phyloP scores from a whole-genome alignment of 1,284 basidiomycete genomes.

The Trichosporon inkin region DNA sequence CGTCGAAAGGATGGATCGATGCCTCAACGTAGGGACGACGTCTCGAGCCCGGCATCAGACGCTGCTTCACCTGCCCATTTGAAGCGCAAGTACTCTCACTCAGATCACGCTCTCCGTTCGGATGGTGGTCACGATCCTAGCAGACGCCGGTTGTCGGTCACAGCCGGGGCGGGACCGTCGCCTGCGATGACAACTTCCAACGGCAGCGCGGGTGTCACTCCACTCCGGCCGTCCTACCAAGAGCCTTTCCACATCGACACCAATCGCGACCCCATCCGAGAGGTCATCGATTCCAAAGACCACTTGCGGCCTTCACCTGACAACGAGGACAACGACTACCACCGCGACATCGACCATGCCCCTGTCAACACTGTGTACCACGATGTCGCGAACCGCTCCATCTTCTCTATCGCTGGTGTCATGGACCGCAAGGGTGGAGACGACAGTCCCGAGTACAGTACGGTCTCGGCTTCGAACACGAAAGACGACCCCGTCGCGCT shows the following conservation, averaged over 20 bases:
- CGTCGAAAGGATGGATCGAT: conserved; percentile 15
- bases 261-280: background rate
- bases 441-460: background rate
- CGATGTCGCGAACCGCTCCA: conserved; percentile 22
- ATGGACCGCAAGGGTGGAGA: conserved; percentile 18
- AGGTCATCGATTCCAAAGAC: conserved; percentile 5
- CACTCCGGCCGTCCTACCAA: background rate
- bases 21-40: background rate
- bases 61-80: background rate
- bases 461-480: background rate
- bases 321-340: background rate
- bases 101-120: background rate
- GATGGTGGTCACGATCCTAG: background rate
- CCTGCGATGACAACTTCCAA: background rate
- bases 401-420: conserved; percentile 25
- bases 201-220: background rate
- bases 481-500: conserved; percentile 21
- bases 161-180: background rate
- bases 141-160: background rate
- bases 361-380: conserved; percentile 26
- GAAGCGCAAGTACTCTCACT: background rate
- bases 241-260: background rate
- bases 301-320: conserved; percentile 2
- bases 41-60: background rate
- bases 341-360: conserved; percentile 7